Conservation (phyloP, 345 rosid genomes). For the Eucalyptus brandiana region DNA sequence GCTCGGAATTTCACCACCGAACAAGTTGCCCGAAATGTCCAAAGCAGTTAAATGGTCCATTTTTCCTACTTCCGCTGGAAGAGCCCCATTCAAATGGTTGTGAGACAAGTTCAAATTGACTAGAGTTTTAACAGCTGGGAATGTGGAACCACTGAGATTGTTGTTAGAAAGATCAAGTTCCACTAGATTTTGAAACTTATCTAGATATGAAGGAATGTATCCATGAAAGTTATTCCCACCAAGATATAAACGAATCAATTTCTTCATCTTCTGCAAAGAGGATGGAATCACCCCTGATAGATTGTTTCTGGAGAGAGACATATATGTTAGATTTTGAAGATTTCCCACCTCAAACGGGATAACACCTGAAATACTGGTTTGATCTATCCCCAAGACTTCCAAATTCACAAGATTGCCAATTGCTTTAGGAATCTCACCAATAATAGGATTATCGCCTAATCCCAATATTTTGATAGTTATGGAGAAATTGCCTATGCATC, state of each 20-base stretch:
- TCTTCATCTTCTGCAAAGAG: neutral
- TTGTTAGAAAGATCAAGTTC: neutral
- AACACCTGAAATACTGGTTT: neutral
- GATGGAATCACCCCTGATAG: conserved; percentile 1
- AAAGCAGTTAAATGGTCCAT: neutral
- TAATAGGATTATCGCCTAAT: neutral
- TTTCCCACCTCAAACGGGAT: neutral
- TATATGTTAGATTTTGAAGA: neutral
- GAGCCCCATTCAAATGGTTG: conserved; percentile 8
- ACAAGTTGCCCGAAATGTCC: neutral
- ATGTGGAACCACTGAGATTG: conserved; percentile 3
- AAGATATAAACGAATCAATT: neutral
- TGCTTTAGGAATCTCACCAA: neutral
- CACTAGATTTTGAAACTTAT: neutral
- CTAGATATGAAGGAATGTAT: neutral
- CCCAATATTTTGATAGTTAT: neutral
- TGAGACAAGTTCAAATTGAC: neutral
- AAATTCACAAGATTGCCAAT: conserved; percentile 5
- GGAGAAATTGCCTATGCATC: neutral
- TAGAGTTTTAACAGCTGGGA: neutral
- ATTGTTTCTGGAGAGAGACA: neutral
- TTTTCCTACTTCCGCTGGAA: neutral
- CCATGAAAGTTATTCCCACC: neutral
- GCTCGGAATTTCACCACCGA: conserved; percentile 11
- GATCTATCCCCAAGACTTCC: neutral